These are phyloP conservation scores for Capsicum chinense DNA, from an alignment of 257 asterid genomes.

Conservation along the genomic window DNA sequence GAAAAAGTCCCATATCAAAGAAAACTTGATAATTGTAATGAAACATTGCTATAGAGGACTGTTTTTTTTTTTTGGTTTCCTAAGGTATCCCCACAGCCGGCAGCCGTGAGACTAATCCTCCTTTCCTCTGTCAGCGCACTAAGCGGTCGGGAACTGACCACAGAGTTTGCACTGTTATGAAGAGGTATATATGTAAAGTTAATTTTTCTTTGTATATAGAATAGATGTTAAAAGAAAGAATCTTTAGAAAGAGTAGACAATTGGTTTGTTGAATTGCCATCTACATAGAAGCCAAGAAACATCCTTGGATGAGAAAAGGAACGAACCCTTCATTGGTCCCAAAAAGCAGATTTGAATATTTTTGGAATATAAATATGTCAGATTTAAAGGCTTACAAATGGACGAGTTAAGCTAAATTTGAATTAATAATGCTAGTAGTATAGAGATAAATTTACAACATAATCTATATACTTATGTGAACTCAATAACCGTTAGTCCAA, in stretches of 20 bases:
- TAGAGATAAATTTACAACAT: not conserved
- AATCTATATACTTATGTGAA: not conserved
- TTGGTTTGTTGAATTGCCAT: slow-evolving; percentile 8
- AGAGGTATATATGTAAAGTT: too few species aligned
- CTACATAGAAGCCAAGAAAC: not conserved
- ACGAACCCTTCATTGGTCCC: not conserved
- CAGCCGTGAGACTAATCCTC: too few species aligned
- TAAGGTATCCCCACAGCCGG: too few species aligned
- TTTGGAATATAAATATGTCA: not conserved
- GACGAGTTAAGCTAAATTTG: not conserved
- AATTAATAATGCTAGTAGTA: not conserved
- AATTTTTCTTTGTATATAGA: too few species aligned
- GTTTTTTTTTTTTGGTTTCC: too few species aligned
- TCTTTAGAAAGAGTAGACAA: not conserved
- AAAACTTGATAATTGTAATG: too few species aligned
- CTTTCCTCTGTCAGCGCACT: too few species aligned
- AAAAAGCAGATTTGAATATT: not conserved
- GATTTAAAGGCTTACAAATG: not conserved
- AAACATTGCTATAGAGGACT: too few species aligned
- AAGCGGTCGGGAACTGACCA: too few species aligned
- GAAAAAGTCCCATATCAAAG: too few species aligned
- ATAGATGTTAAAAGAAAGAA: not conserved
- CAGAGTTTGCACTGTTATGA: too few species aligned
- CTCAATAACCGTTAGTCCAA: not conserved
- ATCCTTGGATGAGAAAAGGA: slow-evolving; percentile 21